Conservation (phyloP, 306 rosid species). For the Citrullus colocynthis region DNA sequence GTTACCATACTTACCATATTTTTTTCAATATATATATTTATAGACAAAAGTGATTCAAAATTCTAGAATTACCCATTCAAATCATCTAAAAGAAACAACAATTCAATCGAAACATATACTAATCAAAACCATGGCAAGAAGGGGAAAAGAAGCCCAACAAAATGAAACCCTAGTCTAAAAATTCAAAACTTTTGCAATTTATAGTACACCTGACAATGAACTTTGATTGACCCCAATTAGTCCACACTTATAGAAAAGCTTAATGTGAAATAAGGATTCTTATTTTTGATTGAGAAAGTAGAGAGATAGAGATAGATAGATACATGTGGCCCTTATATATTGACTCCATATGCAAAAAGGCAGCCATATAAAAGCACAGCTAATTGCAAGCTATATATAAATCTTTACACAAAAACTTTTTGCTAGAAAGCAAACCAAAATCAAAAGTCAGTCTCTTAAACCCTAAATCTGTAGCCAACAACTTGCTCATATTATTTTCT, state of each 20-base stretch:
- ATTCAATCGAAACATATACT: too few species aligned
- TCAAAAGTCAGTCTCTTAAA: background rate
- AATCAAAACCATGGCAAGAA: too few species aligned
- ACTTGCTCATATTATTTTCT: background rate
- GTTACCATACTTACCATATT: too few species aligned
- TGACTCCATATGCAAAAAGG: background rate
- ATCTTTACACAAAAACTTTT: background rate
- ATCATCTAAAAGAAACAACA: too few species aligned
- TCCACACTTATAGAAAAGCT: background rate
- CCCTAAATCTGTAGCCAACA: background rate
- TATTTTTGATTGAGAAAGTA: background rate
- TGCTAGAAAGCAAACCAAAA: background rate
- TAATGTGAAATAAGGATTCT: background rate
- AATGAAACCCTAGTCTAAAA: background rate
- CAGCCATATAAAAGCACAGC: background rate
- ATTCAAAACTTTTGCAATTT: background rate
- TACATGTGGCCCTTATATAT: background rate
- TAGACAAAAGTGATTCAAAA: too few species aligned
- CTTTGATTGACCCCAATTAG: background rate
- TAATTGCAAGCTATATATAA: background rate
- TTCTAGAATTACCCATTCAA: too few species aligned
- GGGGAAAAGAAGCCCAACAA: too few species aligned
- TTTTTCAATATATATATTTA: too few species aligned
- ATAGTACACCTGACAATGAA: background rate
- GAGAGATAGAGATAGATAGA: background rate